Base-by-base conservation (phyloP, 2,329 filamentous ascomycete genomes). In the Stagonosporopsis cucurbitacearum region DNA sequence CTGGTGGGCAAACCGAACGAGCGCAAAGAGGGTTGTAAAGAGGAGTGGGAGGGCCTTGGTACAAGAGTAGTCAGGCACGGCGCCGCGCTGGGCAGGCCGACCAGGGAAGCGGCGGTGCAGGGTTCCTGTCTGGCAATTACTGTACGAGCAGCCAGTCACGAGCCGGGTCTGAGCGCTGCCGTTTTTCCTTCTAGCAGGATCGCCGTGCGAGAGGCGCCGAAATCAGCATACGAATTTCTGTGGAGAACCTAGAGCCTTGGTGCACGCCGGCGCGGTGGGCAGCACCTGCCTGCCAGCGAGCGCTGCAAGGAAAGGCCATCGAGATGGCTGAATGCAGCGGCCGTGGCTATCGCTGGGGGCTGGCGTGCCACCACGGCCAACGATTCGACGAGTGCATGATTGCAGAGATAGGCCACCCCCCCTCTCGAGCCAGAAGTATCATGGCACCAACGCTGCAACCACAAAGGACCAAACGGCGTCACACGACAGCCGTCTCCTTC, bases 191-290 rank as follows among this genome's bases (percentile, higher is more conserved):
- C 28, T 52, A 49, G 54, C 17, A 52, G 43, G 44, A 52, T 57
- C 48, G 48, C 20, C 48, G 53, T 50, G 35, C 22, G 33, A 60
- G 37, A 55, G 58, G 49, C 47, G 52, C 63, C 62, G 63, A 66
- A 66, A 65, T 66, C 46, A 59, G 57, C 44, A 54, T 58, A 65
- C 64, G 60, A 62, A 55, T 41, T 50, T 59, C 53, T 60, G 58
- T 62, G 63, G 65, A 58, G 54, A 58, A 40, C 45, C 58, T 41
- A 54, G 48, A 28, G 44, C 20, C 22, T 50, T 62, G 57, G 57
- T 50, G 51, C 26, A 45, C 42, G 44, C 56, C 41, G 52, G 52
- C 48, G 52, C 20, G 36, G 56, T 50, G 25, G 47, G 39, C 49
- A 35, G 43, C 54, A 54, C 46, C 56, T 64, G 53, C 46, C 56